These are phyloP conservation scores for Solanum chacoense DNA, from an alignment of 305 asterid species.

Conservation along the genomic window DNA sequence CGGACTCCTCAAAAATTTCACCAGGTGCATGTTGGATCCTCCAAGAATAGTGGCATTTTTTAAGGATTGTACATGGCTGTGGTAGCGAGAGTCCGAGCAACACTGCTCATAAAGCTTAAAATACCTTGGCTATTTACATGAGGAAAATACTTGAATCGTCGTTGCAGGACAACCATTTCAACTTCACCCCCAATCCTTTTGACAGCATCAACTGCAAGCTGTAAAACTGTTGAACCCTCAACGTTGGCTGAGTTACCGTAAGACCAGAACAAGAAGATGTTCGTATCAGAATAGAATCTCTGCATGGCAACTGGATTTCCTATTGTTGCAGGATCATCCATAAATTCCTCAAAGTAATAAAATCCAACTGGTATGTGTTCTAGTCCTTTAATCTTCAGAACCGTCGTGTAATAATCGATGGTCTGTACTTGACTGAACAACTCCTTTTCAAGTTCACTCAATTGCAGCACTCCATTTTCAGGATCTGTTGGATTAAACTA, in stretches of 20 bases:
- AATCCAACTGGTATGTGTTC: constrained; percentile 68
- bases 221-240: constrained; percentile 36
- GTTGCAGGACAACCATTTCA: constrained; percentile 30
- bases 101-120: neutral
- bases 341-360: constrained; percentile 67
- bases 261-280: constrained; percentile 73
- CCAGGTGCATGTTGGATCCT: neutral
- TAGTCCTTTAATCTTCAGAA: constrained; percentile 59
- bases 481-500: constrained; percentile 20
- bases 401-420: constrained; percentile 75
- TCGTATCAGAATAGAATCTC: constrained; percentile 48
- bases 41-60: neutral
- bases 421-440: constrained; percentile 52
- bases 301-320: constrained; percentile 88
- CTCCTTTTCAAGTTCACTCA: constrained; percentile 51
- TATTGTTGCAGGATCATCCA: constrained; percentile 55
- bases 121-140: constrained; percentile 64
- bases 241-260: constrained; percentile 55
- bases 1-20: neutral
- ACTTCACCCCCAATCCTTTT: constrained; percentile 62
- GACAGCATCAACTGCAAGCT: constrained; percentile 50
- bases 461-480: constrained; percentile 34
- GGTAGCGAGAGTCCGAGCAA: too few species aligned
- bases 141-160: constrained; percentile 70
- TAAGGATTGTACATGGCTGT: neutral